These are phyloP conservation scores for Medicago arabica DNA, from an alignment of 306 rosid species.

Conservation along the genomic window DNA sequence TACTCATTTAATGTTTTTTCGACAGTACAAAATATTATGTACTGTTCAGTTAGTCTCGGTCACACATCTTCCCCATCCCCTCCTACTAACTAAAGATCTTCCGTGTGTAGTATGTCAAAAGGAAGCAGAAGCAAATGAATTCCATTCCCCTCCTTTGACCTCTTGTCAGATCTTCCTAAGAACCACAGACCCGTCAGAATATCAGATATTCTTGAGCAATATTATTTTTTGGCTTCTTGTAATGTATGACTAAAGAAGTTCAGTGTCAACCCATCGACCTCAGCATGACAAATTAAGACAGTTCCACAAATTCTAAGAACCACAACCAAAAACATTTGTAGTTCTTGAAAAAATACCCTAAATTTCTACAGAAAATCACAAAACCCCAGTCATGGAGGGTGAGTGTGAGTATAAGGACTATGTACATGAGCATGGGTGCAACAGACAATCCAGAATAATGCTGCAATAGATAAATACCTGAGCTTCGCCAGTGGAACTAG, in stretches of 20 bases:
- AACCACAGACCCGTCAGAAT: constrained; percentile 12
- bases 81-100: not conserved
- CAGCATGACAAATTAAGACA: constrained; percentile 5
- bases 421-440: constrained; percentile 9
- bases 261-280: constrained; percentile 3
- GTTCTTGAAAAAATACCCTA: constrained; percentile 34
- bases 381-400: constrained; percentile 9
- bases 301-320: constrained; percentile 4
- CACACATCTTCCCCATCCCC: constrained; percentile 18
- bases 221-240: not conserved
- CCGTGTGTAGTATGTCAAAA: not conserved
- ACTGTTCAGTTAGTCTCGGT: not conserved
- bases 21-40: constrained; percentile 11
- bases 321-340: not conserved
- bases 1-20: not conserved
- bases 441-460: constrained; percentile 29
- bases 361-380: constrained; percentile 24
- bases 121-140: constrained; percentile 2
- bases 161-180: constrained; percentile 3
- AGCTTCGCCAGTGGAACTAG: constrained; percentile 91
- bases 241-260: constrained; percentile 21
- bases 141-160: constrained; percentile 1
- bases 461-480: constrained; percentile 62
- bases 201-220: not conserved
- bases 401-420: not conserved